Percentiles rank a stretch among this genome's conserved stretches.
phyloP scores from a whole-genome alignment of 257 asterid genomes.

The Lantana camara region DNA sequence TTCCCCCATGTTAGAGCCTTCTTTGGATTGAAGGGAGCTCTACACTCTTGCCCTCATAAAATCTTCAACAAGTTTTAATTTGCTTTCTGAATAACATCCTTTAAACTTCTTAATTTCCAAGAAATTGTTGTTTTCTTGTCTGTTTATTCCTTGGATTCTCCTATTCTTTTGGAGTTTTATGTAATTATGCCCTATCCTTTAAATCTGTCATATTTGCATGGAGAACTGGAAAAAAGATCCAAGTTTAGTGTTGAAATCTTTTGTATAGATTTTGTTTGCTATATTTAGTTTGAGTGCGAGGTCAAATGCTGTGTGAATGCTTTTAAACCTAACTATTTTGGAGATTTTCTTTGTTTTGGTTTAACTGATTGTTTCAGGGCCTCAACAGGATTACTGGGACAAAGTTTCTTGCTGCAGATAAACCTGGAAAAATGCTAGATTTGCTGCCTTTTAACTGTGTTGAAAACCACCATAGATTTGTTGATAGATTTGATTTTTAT shows the following conservation, averaged over 20 bases:
- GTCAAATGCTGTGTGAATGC: constrained; percentile 23
- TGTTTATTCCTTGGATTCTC: constrained; percentile 25
- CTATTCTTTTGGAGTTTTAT: constrained; percentile 17
- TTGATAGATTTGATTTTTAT: constrained; percentile 20
- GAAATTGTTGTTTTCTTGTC: constrained; percentile 24
- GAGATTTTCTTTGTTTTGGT: background rate
- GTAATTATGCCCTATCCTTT: constrained; percentile 17
- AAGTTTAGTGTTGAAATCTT: constrained; percentile 5
- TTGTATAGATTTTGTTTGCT: constrained; percentile 34
- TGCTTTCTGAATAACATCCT: background rate
- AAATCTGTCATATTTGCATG: constrained; percentile 23
- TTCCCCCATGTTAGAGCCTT: constrained; percentile 49
- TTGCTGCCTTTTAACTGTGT: constrained; percentile 7
- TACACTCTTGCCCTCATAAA: constrained; percentile 34
- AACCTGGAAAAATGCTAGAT: background rate
- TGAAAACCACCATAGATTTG: constrained; percentile 6
- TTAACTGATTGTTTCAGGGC: background rate
- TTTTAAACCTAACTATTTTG: constrained; percentile 3
- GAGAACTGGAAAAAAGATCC: too few relatives aligned
- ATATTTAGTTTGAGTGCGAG: constrained; percentile 37
- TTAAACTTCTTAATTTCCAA: background rate
- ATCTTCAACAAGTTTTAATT: too few relatives aligned
- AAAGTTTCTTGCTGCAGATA: constrained; percentile 11
- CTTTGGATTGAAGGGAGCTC: constrained; percentile 98
- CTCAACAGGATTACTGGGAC: constrained; percentile 9